Evolutionary conservation across 192 early-diverging fungal genomes (phyloP).

Genomic region (Lobosporangium transversale): DNA sequence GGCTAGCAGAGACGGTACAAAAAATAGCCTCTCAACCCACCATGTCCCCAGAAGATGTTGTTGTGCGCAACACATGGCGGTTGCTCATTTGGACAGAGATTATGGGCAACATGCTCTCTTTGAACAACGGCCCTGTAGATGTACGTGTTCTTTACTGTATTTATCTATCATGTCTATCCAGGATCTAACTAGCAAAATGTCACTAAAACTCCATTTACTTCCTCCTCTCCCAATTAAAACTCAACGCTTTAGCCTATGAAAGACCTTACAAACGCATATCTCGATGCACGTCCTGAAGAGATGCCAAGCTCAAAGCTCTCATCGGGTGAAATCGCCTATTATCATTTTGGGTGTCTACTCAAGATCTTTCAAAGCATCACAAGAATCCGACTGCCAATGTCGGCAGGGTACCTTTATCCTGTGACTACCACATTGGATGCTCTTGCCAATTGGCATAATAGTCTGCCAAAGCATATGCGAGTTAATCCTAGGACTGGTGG

Average conservation of each 20-base stretch:
- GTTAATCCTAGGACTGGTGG: conserved; percentile 3
- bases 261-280: conserved; percentile 7
- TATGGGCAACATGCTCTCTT: conserved; percentile 6
- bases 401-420: conserved; percentile 13
- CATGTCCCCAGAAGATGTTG: conserved; percentile 10
- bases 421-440: conserved; percentile 25
- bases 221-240: too few species aligned
- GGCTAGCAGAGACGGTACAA: conserved; percentile 15
- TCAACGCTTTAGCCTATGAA: conserved; percentile 27
- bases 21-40: conserved; percentile 5
- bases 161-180: too few species aligned
- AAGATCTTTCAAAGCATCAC: conserved; percentile 30
- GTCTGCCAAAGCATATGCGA: conserved; percentile 19
- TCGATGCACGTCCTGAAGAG: conserved; percentile 27
- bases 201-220: too few species aligned
- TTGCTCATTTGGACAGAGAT: conserved; percentile 16
- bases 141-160: conserved; percentile 32
- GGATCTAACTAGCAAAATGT: too few species aligned
- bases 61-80: conserved; percentile 44
- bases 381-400: conserved; percentile 31
- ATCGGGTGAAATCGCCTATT: not conserved
- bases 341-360: conserved; percentile 22
- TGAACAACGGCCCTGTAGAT: conserved; percentile 1
- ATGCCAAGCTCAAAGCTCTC: not conserved
- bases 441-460: conserved; percentile 16